Conservation (phyloP, 2,329 filamentous ascomycete species). For the Dactylellina drechsleri region DNA sequence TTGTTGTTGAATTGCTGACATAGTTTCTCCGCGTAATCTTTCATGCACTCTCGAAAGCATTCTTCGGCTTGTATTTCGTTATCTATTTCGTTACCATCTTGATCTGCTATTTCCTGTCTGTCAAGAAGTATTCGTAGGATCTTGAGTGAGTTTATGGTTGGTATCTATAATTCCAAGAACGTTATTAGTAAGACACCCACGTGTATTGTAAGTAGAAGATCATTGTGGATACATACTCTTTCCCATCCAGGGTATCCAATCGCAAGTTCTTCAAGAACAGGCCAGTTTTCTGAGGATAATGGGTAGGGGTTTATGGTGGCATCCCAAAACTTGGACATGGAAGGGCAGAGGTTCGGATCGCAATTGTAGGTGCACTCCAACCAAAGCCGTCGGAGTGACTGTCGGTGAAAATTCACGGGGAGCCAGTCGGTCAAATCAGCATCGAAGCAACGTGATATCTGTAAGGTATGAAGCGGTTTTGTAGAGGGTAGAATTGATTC, state of each 20-base stretch:
- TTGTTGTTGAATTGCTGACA: slow-evolving; percentile 10
- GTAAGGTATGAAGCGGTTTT: slow-evolving; percentile 24
- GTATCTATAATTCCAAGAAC: slow-evolving; percentile 1
- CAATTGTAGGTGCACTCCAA: slow-evolving; percentile 26
- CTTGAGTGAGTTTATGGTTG: slow-evolving; percentile 12
- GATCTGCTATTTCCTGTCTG: not conserved
- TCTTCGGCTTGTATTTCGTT: slow-evolving; percentile 3
- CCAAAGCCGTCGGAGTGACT: slow-evolving; percentile 23
- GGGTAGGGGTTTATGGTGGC: slow-evolving; percentile 7
- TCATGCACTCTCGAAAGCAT: slow-evolving; percentile 2
- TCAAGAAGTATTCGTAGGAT: slow-evolving; percentile 3
- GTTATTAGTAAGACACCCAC: not conserved
- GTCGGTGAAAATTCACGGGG: slow-evolving; percentile 8
- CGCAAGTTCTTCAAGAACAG: slow-evolving; percentile 21
- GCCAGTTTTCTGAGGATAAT: slow-evolving; percentile 19
- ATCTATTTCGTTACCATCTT: not conserved
- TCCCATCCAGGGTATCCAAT: slow-evolving; percentile 26
- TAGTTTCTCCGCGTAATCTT: not conserved
- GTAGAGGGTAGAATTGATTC: slow-evolving; percentile 14
- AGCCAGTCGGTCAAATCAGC: slow-evolving; percentile 13
- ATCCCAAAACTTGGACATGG: slow-evolving; percentile 27
- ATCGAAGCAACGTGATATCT: slow-evolving; percentile 20
- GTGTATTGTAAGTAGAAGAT: not conserved
- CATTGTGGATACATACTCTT: not conserved
- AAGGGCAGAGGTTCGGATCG: slow-evolving; percentile 22